These are phyloP conservation scores for Globisporangium viniferum DNA, from an alignment of 352 stramenopile genomes.

Conservation along the genomic window DNA sequence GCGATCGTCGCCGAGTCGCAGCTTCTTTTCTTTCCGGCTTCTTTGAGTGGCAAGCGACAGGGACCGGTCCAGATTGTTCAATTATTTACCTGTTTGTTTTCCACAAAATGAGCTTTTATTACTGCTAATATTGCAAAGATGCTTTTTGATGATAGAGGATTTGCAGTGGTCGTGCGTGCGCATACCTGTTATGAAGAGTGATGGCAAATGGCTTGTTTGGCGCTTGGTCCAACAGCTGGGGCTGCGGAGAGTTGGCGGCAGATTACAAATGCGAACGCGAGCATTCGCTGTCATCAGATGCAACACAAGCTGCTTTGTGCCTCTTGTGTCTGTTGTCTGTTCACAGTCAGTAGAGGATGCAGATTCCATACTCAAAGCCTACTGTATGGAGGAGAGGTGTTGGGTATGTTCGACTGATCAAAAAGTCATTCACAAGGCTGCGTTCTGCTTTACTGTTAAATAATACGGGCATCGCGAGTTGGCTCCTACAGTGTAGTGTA, in stretches of 20 bases:
- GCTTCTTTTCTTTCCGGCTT: not conserved
- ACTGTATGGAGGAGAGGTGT: not conserved
- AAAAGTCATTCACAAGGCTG: not conserved
- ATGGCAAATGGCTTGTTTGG: not conserved
- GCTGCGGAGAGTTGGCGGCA: not conserved
- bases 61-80: not conserved
- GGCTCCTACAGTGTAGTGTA: too few species aligned
- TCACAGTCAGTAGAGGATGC: too few species aligned
- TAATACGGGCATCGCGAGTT: not conserved
- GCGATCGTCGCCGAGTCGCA: not conserved
- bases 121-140: not conserved
- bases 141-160: not conserved
- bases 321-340: not conserved
- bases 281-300: not conserved
- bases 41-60: not conserved
- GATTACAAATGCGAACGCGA: constrained; percentile 2
- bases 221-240: constrained; percentile 1
- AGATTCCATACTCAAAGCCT: too few species aligned
- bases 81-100: not conserved
- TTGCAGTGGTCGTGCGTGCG: too few species aligned
- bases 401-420: not conserved
- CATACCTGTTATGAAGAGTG: not conserved
- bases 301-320: not conserved
- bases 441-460: not conserved
- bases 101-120: not conserved